phyloP scores from a whole-genome alignment of 2,329 filamentous ascomycete genomes.

The Monosporascus sp. region DNA sequence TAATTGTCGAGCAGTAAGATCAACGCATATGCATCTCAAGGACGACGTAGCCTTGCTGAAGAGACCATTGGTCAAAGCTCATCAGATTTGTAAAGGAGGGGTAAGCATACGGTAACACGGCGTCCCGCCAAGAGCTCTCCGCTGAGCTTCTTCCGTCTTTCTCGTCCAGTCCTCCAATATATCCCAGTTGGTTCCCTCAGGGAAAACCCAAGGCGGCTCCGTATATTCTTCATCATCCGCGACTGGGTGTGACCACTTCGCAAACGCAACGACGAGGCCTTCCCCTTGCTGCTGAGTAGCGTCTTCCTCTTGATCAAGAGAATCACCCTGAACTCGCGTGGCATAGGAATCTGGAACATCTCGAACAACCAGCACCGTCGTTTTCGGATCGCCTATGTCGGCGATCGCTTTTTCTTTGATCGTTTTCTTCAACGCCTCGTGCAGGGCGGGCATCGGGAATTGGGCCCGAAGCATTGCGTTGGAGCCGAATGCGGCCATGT shows the following conservation, averaged over 20 bases:
- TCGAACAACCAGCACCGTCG: constrained; percentile 16
- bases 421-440: constrained; percentile 7
- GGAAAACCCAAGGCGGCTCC: constrained; percentile 21
- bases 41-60: too few relatives aligned
- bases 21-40: too few relatives aligned
- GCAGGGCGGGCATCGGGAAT: constrained; percentile 14
- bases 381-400: constrained; percentile 17
- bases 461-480: constrained; percentile 22
- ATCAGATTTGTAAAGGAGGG: neutral
- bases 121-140: constrained; percentile 5
- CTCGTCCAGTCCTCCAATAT: constrained; percentile 11
- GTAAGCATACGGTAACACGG: constrained; percentile 19
- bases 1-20: too few relatives aligned
- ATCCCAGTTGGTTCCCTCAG: constrained; percentile 13
- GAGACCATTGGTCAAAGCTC: too few relatives aligned
- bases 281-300: neutral
- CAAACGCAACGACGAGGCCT: constrained; percentile 14
- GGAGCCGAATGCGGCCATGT: constrained; percentile 17
- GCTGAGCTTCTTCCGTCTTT: constrained; percentile 10
- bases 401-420: constrained; percentile 15
- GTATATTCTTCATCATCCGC: constrained; percentile 6
- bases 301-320: neutral
- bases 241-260: constrained; percentile 20
- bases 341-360: neutral
- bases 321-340: neutral